Evolutionary conservation across 371 early-diverging fungal genomes (phyloP).

Genomic region (Umbelopsis sp.): DNA sequence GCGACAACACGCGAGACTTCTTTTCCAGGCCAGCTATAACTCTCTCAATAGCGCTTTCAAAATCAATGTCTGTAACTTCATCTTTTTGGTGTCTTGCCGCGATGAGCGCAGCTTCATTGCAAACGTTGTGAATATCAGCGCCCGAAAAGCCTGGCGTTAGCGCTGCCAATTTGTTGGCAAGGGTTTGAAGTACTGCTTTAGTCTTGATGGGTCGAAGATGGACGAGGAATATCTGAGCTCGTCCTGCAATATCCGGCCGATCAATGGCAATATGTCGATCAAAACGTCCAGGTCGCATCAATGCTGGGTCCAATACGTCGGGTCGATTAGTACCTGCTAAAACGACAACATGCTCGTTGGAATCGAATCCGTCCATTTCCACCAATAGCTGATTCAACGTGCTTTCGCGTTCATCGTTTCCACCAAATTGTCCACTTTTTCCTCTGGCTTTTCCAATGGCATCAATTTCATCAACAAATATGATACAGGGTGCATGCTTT

Average conservation of each 20-base stretch:
- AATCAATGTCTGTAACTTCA: slow-evolving; percentile 83
- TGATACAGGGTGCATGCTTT: slow-evolving; percentile 97
- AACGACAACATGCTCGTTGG: slow-evolving; percentile 91
- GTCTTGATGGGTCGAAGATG: slow-evolving; percentile 90
- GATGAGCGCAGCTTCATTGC: slow-evolving; percentile 99
- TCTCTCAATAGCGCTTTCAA: slow-evolving; percentile 97
- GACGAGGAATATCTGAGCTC: slow-evolving; percentile 95
- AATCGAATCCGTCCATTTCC: slow-evolving; percentile 99
- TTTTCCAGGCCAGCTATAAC: slow-evolving; percentile 98
- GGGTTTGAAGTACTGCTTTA: slow-evolving; percentile 22
- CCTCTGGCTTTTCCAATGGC: slow-evolving; percentile 99
- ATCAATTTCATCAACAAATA: slow-evolving; percentile 99
- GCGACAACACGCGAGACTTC: slow-evolving; percentile 92
- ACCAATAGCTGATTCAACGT: slow-evolving; percentile 97
- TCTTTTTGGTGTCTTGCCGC: slow-evolving; percentile 88
- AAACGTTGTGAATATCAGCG: slow-evolving; percentile 98
- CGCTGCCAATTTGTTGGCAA: slow-evolving; percentile 61
- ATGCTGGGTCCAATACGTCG: slow-evolving; percentile 90
- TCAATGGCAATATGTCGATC: slow-evolving; percentile 98
- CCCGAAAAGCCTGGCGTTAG: slow-evolving; percentile 98
- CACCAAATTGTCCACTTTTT: slow-evolving; percentile 86
- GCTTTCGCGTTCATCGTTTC: slow-evolving; percentile 98
- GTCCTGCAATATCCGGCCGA: slow-evolving; percentile 93
- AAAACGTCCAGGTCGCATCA: slow-evolving; percentile 97
- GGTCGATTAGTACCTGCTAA: slow-evolving; percentile 94